These are phyloP conservation scores for Vaucheria bursata DNA, from an alignment of 352 stramenopile genomes.

Conservation along the genomic window DNA sequence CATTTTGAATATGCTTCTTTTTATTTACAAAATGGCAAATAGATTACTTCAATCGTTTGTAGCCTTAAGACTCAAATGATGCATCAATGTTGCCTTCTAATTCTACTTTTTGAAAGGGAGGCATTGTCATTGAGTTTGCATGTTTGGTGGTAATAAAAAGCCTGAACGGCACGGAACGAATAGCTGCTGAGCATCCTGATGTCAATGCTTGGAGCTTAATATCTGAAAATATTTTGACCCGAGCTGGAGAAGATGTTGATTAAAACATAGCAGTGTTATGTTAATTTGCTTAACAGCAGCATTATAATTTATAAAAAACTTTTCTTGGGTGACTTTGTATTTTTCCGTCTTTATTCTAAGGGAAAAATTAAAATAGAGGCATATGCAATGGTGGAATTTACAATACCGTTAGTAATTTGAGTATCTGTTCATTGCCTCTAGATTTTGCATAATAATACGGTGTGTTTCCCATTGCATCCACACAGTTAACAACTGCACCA, in stretches of 20 bases:
- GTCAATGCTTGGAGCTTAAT: conserved; percentile 48
- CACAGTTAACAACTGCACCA: not conserved
- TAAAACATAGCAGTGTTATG: not conserved
- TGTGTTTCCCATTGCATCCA: not conserved
- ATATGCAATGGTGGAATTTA: not conserved
- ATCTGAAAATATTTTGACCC: conserved; percentile 45
- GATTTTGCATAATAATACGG: not conserved
- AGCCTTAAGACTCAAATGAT: too few species aligned
- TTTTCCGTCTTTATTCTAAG: too few species aligned
- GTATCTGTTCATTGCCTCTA: not conserved
- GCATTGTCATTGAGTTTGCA: conserved; percentile 72
- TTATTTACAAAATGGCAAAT: too few species aligned
- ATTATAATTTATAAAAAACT: not conserved
- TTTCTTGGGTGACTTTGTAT: too few species aligned
- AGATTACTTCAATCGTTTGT: too few species aligned
- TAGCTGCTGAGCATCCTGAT: conserved; percentile 39
- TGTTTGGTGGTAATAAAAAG: conserved; percentile 89
- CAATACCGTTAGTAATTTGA: not conserved
- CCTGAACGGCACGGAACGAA: conserved; percentile 54
- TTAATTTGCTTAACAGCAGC: not conserved
- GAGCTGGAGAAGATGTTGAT: not conserved
- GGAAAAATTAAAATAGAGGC: too few species aligned
- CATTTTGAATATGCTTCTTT: too few species aligned
- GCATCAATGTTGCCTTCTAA: too few species aligned
- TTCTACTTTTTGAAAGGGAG: too few species aligned